Evolutionary conservation across 768 basidiomycete genomes (phyloP).

Genomic region (Hemileccinum rubropunctum): DNA sequence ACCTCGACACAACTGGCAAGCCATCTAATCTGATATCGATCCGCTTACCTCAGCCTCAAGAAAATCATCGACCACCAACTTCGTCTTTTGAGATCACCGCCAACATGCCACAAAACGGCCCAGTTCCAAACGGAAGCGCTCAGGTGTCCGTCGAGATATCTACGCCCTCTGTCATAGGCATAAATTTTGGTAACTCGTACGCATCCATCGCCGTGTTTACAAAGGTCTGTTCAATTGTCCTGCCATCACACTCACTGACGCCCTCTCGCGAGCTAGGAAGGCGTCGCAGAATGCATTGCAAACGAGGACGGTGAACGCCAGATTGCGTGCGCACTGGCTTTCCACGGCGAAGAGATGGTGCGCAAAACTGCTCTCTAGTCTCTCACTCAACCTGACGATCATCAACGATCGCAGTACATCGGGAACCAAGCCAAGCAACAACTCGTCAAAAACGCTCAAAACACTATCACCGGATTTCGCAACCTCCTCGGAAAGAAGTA

Average conservation of each 20-base stretch:
- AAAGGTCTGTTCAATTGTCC: constrained; percentile 54
- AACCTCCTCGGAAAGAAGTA: constrained; percentile 92
- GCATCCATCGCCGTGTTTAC: constrained; percentile 94
- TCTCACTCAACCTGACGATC: constrained; percentile 5
- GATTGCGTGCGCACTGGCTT: constrained; percentile 91
- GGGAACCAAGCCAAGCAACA: constrained; percentile 94
- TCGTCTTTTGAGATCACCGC: neutral
- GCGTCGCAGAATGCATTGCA: constrained; percentile 90
- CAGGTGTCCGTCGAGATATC: constrained; percentile 37
- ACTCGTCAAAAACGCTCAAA: constrained; percentile 90
- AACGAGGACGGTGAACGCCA: constrained; percentile 99
- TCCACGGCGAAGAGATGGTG: constrained; percentile 88
- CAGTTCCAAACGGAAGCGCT: constrained; percentile 51
- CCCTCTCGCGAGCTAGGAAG: constrained; percentile 54
- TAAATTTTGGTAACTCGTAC: constrained; percentile 95
- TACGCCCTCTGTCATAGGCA: constrained; percentile 72
- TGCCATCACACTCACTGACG: neutral
- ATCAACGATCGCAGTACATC: constrained; percentile 65
- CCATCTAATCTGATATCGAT: constrained; percentile 11
- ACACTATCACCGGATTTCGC: constrained; percentile 94
- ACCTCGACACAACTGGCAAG: too few relatives aligned
- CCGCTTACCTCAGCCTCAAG: constrained; percentile 11
- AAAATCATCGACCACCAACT: neutral
- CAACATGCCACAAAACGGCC: constrained; percentile 41
- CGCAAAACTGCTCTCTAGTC: constrained; percentile 28